These are phyloP conservation scores for Hericium erinaceus DNA, from an alignment of 768 basidiomycete genomes.

Conservation along the genomic window DNA sequence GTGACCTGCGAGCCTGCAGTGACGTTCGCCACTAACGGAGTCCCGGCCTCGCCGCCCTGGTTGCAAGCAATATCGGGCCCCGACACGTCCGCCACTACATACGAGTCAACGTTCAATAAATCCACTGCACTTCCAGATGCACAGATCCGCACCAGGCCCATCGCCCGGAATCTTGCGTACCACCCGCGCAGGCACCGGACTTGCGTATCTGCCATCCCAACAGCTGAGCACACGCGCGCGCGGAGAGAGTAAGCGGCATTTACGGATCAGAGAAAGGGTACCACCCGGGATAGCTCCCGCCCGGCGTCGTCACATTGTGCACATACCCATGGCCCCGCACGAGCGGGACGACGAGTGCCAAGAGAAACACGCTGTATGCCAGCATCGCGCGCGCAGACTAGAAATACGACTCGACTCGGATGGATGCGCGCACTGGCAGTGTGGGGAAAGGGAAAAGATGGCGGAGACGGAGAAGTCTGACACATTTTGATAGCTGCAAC, in stretches of 20 bases:
- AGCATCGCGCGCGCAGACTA: too few species aligned
- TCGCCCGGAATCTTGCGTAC: constrained; percentile 23
- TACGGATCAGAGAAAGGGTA: constrained; percentile 21
- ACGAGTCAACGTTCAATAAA: neutral
- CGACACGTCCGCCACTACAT: constrained; percentile 16
- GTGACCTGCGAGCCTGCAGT: constrained; percentile 32
- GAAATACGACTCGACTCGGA: too few species aligned
- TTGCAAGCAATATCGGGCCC: constrained; percentile 36
- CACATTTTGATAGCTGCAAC: neutral
- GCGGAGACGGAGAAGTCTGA: too few species aligned
- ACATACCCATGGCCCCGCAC: constrained; percentile 21
- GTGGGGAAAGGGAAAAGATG: too few species aligned
- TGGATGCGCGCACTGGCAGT: too few species aligned
- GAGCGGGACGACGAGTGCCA: neutral
- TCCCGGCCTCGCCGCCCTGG: constrained; percentile 26
- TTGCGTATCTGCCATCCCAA: constrained; percentile 12
- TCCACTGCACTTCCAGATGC: too few species aligned
- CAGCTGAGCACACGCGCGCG: neutral
- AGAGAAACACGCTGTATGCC: neutral
- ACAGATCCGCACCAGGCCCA: constrained; percentile 17
- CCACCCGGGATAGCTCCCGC: constrained; percentile 18
- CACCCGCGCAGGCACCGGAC: constrained; percentile 18
- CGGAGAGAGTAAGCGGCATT: neutral
- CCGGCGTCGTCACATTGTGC: constrained; percentile 10
- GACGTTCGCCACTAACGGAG: constrained; percentile 27